A percentile compares a stretch with the other conserved stretches of the same genome.
Conservation (phyloP, 768 basidiomycete species). For the Hygrocybe punicea region DNA sequence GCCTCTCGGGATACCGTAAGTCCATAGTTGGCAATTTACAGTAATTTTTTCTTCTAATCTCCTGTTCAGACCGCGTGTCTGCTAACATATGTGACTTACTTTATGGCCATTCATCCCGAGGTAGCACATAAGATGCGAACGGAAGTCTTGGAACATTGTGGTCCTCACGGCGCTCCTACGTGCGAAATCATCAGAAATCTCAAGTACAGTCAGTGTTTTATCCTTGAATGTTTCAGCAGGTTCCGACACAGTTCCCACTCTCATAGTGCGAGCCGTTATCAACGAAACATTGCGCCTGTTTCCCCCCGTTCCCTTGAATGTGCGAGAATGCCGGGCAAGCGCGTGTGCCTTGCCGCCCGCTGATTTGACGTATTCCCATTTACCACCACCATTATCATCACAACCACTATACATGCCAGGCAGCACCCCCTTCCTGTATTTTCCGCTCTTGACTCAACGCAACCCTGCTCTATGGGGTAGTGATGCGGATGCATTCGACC, state of each 20-base stretch:
- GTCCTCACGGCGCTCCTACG: constrained; percentile 45
- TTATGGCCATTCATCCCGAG: constrained; percentile 63
- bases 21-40: constrained; percentile 8
- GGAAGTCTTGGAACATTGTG: constrained; percentile 60
- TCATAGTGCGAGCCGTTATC: constrained; percentile 66
- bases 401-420: constrained; percentile 58
- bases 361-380: constrained; percentile 45
- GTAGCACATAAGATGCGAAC: constrained; percentile 50
- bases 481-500: constrained; percentile 75
- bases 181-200: constrained; percentile 56
- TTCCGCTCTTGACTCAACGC: constrained; percentile 63
- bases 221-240: not conserved
- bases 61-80: constrained; percentile 58
- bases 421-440: constrained; percentile 53
- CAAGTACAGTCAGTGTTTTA: constrained; percentile 55
- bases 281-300: constrained; percentile 77
- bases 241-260: not conserved
- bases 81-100: constrained; percentile 67
- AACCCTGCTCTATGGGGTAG: constrained; percentile 67
- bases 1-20: constrained; percentile 76
- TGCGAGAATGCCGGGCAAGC: constrained; percentile 52
- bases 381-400: constrained; percentile 15
- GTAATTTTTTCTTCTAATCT: not conserved
- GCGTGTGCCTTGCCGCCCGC: constrained; percentile 51
- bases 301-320: constrained; percentile 74